Evolutionary conservation across 1,139 yeast genomes (phyloP).

Genomic region (Taphrina deformans): DNA sequence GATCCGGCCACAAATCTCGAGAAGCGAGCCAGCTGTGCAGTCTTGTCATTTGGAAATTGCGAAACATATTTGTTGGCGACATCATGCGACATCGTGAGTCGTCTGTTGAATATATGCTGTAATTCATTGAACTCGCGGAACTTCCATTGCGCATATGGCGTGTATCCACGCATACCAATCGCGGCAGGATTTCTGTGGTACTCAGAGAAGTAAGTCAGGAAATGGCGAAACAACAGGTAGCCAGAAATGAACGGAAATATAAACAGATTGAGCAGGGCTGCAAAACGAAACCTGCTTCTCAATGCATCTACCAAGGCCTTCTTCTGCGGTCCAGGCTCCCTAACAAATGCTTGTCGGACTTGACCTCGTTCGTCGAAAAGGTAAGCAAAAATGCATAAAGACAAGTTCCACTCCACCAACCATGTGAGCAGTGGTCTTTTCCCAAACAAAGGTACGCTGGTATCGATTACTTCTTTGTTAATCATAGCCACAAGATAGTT

Average conservation of each 20-base stretch:
- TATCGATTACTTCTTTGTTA: constrained; percentile 71
- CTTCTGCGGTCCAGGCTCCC: constrained; percentile 60
- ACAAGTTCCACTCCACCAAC: constrained; percentile 91
- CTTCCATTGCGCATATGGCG: constrained; percentile 94
- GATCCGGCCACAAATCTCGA: constrained; percentile 83
- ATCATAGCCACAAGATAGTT: constrained; percentile 87
- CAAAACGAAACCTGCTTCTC: constrained; percentile 74
- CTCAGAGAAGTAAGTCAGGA: constrained; percentile 88
- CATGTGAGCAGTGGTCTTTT: constrained; percentile 55
- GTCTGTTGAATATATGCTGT: constrained; percentile 77
- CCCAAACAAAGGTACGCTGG: constrained; percentile 57
- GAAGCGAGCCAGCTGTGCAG: constrained; percentile 58
- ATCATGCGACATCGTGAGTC: constrained; percentile 72
- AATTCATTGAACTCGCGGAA: constrained; percentile 90
- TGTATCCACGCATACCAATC: constrained; percentile 81
- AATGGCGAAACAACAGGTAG: constrained; percentile 77
- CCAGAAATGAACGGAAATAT: constrained; percentile 83
- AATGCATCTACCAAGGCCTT: constrained; percentile 64
- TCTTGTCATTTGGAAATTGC: constrained; percentile 87
- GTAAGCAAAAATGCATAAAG: constrained; percentile 81
- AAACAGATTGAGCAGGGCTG: constrained; percentile 78
- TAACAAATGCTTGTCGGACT: constrained; percentile 68
- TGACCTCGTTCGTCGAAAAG: constrained; percentile 84
- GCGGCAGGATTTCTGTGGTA: constrained; percentile 85
- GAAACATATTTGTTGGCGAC: constrained; percentile 81